phyloP scores from a whole-genome alignment of 352 stramenopile genomes.

The Phytophthora hibernalis region DNA sequence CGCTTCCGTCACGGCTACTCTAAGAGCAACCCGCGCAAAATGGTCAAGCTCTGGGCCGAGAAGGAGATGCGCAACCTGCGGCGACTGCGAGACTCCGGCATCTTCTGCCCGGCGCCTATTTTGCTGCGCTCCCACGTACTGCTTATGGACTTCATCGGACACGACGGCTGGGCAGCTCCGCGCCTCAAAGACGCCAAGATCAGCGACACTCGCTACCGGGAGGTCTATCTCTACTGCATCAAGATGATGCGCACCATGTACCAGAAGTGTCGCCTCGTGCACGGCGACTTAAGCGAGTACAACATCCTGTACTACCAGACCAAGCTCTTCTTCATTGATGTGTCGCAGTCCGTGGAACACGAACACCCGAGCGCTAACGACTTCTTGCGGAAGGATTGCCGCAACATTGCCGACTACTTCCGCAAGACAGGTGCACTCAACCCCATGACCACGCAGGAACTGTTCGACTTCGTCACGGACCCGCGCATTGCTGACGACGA shows the following conservation, averaged over 20 bases:
- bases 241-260: conserved; percentile 98
- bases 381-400: conserved; percentile 98
- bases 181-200: conserved; percentile 96
- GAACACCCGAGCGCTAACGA: conserved; percentile 98
- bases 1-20: conserved; percentile 98
- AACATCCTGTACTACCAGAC: conserved; percentile 99
- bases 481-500: conserved; percentile 70
- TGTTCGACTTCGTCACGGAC: conserved; percentile 97
- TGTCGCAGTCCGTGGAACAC: conserved; percentile 98
- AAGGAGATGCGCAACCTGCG: conserved; percentile 99
- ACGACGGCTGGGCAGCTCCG: conserved; percentile 94
- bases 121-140: conserved; percentile 98
- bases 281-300: conserved; percentile 99
- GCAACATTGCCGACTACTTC: conserved; percentile 98
- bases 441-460: conserved; percentile 94
- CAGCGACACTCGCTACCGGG: conserved; percentile 90
- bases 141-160: conserved; percentile 99
- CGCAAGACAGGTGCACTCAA: conserved; percentile 88
- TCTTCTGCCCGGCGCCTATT: conserved; percentile 93
- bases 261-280: conserved; percentile 96
- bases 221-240: conserved; percentile 95
- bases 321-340: conserved; percentile 98
- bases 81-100: conserved; percentile 90
- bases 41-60: conserved; percentile 99
- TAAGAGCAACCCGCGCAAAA: conserved; percentile 98